phyloP scores from a whole-genome alignment of 257 asterid species.

The Apocynum venetum region DNA sequence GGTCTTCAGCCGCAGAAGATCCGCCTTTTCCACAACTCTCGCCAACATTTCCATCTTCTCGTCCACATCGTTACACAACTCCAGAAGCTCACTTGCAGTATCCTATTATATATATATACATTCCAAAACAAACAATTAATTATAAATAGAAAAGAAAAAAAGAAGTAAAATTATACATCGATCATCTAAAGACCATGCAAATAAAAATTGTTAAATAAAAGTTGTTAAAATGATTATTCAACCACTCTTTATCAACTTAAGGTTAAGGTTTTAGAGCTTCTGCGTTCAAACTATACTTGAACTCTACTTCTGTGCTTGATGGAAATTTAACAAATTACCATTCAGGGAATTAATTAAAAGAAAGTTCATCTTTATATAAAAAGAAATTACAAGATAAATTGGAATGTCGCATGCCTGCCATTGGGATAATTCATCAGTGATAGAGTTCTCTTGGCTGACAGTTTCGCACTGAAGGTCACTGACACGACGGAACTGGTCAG shows the following conservation, averaged over 20 bases:
- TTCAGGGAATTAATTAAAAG: no score
- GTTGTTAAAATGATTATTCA: no score
- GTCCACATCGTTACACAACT: conserved; percentile 22
- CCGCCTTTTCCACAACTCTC: conserved; percentile 52
- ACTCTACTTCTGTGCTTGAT: no score
- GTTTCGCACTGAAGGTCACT: conserved; percentile 82
- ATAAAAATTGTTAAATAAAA: no score
- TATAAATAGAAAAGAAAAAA: no score
- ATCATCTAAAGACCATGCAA: no score
- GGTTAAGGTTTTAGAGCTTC: no score
- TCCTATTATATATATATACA: conserved; percentile 32
- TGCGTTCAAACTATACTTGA: no score
- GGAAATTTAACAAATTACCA: no score
- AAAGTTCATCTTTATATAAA: no score
- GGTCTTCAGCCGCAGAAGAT: conserved; percentile 57
- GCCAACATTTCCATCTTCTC: conserved; percentile 44
- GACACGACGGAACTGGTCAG: conserved; percentile 62
- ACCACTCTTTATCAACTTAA: no score
- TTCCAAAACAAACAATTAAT: background rate
- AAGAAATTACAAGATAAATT: background rate
- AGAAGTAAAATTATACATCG: no score
- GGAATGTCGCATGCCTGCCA: conserved; percentile 64
- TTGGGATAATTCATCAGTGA: conserved; percentile 46
- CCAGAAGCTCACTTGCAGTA: conserved; percentile 45
- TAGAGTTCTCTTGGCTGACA: conserved; percentile 53